phyloP scores from a whole-genome alignment of 148 eudicot genomes.

The Chenopodium suecicum region DNA sequence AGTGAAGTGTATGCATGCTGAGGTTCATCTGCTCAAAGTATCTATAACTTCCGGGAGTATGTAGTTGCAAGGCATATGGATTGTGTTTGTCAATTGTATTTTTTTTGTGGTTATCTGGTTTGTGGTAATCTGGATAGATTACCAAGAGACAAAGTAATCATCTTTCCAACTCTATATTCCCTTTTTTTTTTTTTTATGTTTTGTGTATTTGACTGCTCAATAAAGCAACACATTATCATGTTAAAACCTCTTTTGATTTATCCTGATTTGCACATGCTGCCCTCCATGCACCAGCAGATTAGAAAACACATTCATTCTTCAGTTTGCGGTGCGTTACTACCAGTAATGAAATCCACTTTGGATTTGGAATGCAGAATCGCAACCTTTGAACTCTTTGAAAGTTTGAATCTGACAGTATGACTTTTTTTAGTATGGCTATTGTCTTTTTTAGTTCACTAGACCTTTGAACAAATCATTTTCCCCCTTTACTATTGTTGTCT shows the following conservation, averaged over 20 bases:
- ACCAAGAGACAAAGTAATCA: background rate
- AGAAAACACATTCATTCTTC: background rate
- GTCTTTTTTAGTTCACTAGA: no score
- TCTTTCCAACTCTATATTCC: background rate
- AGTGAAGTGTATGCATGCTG: constrained; percentile 1
- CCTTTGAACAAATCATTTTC: no score
- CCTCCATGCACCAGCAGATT: background rate
- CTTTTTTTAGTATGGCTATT: no score
- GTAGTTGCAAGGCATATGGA: background rate
- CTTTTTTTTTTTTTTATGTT: background rate
- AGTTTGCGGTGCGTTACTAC: no score
- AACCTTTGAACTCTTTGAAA: no score
- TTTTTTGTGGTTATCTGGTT: no score
- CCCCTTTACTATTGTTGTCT: no score
- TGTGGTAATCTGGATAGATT: background rate
- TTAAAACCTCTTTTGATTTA: background rate
- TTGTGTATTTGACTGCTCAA: background rate
- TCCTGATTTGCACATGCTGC: background rate
- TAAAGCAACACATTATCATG: background rate
- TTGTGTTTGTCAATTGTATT: constrained; percentile 4
- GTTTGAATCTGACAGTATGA: no score
- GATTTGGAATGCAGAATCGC: no score
- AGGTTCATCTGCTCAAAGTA: background rate
- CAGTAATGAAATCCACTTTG: no score
- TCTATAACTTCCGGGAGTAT: constrained; percentile 3